Evolutionary conservation across 2,329 filamentous ascomycete genomes (phyloP), one percentile per base, ranked within the genome.

Genomic region (Grosmannia penicillata): DNA sequence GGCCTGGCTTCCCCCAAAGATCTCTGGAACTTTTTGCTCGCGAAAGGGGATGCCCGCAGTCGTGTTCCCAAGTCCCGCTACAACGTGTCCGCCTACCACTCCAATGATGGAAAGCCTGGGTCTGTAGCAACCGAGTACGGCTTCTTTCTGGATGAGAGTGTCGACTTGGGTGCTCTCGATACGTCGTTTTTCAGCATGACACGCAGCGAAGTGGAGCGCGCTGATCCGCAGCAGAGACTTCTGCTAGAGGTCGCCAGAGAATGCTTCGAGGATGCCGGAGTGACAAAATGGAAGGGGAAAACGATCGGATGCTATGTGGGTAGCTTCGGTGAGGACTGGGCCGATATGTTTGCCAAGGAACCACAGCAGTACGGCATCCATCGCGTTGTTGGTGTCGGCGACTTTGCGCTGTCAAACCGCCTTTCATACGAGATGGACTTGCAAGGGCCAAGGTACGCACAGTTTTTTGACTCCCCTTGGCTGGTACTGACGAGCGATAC

Each of bases 331-430:
- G 37, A 42, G 11, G 47, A 51, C 31, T 49, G 45, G 45, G 19
- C 25, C 15, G 36, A 44, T 8, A 29, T 48, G 28, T 19, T 33
- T 18, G 15, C 18, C 3, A 21, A 18, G n/a, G 40, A 42, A 13
- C 9, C 24, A n/a, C 25, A 35, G 18, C 15, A 22, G 46, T 61
- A 65, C 45, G 58, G 70, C 44, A 52, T 72, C 11, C 56, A 75
- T 5, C 54, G 62, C 15, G 63, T 56, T 2, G 47, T 74, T n/a
- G 68, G 68, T 1, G 75, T 68, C 37, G 50, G 55, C 14, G 63
- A 70, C 1, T 77, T 75, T 49, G 61, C 38, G n/a, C 4, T 57
- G 5, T 43, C 55, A n/a, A 60, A 59, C 30, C 47, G 56, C 1
- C 38, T 54, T 1, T 52, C 50, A 3, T 55, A 58, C 24, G 54